A percentile compares a stretch with the other conserved stretches of the same genome.
Evolutionary conservation across 2,329 filamentous ascomycete genomes (phyloP).

Genomic region (Apiospora saccharicola): DNA sequence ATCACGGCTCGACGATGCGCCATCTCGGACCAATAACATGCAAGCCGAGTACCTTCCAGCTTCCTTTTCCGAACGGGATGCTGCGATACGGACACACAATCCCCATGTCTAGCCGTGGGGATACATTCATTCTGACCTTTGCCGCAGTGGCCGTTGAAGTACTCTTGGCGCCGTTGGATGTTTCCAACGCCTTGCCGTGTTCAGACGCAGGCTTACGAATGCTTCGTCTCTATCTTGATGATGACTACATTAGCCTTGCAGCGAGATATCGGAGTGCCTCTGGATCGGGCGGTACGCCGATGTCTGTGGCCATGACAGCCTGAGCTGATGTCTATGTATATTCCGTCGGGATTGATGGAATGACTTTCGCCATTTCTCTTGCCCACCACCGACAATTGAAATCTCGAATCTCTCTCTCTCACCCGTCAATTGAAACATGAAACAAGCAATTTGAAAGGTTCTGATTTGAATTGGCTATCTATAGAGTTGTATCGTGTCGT

Average conservation of each 20-base stretch:
- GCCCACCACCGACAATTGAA: neutral
- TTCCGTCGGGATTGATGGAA: neutral
- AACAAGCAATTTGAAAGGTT: neutral
- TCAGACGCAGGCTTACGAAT: constrained; percentile 11
- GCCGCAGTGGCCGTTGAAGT: neutral
- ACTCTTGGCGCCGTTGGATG: neutral
- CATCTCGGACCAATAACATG: neutral
- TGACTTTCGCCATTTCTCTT: neutral
- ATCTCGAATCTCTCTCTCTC: neutral
- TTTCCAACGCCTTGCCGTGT: constrained; percentile 10
- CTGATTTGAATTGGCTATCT: constrained; percentile 13
- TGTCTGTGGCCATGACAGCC: neutral
- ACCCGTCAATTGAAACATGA: neutral
- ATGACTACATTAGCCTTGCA: neutral
- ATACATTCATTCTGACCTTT: neutral
- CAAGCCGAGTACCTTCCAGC: neutral
- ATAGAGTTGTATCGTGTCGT: constrained; percentile 11
- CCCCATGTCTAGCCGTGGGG: neutral
- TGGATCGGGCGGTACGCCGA: constrained; percentile 16
- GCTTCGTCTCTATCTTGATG: constrained; percentile 4
- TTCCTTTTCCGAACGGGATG: constrained; percentile 1
- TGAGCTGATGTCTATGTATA: constrained; percentile 11
- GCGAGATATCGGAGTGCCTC: neutral
- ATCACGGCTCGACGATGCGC: constrained; percentile 3
- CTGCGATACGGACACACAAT: neutral